Percentiles rank a stretch among this genome's conserved stretches.
Conservation (phyloP, 129 eudicot species). For the Centella asiatica region DNA sequence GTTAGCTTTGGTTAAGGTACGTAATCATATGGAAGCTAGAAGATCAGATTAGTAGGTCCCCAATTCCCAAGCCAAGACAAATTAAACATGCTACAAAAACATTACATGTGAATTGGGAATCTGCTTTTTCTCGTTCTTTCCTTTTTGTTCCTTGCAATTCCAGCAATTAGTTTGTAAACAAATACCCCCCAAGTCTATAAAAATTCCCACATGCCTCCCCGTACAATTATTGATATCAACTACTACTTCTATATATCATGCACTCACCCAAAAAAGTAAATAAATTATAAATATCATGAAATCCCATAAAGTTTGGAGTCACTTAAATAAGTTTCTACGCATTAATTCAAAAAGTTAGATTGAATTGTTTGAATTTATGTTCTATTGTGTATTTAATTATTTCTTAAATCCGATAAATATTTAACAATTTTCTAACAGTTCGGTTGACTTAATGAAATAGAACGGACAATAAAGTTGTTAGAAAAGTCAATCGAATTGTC, state of each 20-base stretch:
- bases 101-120: not conserved
- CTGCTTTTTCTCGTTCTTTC: not conserved
- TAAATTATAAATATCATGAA: too few species aligned
- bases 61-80: not conserved
- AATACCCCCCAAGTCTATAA: not conserved
- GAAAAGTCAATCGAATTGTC: too few species aligned
- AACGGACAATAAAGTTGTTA: too few species aligned
- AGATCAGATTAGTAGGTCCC: not conserved
- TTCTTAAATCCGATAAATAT: too few species aligned
- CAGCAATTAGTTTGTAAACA: not conserved
- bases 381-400: too few species aligned
- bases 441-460: too few species aligned
- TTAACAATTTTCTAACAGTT: too few species aligned
- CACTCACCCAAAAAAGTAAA: too few species aligned
- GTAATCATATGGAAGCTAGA: not conserved
- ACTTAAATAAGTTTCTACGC: too few species aligned
- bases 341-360: too few species aligned
- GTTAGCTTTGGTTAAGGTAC: not conserved
- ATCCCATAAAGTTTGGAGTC: too few species aligned
- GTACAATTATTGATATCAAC: not conserved
- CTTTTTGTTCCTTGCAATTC: constrained; percentile 1
- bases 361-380: too few species aligned
- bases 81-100: not conserved
- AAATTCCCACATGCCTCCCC: not conserved
- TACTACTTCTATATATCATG: not conserved